Base-by-base conservation (phyloP, 495 filamentous ascomycete genomes). In the Aspergillus cavernicola region DNA sequence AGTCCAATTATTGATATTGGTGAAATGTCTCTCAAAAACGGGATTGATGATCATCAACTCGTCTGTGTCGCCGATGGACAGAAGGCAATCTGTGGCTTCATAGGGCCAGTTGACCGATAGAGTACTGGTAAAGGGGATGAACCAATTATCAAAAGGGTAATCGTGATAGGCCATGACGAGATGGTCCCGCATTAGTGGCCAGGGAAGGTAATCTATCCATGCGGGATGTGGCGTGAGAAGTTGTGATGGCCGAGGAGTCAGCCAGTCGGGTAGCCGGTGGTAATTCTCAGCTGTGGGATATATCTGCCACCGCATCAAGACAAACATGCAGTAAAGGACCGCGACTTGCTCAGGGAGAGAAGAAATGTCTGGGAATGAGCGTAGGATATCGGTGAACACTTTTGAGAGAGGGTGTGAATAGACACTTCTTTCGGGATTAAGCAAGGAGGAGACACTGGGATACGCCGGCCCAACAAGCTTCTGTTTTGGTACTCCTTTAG, bases 221-320 rank as follows among this genome's bases (percentile, higher is more conserved):
- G 77, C 76, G 0, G 88, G 85, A 67, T 95, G 89, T 1, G 79
- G 66, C 0, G 66, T 74, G 23, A 80, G 71, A 10, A 85, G 68
- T 64, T 92, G 88, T 8, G 74, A 73, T 0, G 79, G 71, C 2
- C 79, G 67, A 9, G 89, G 88, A 0, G 74, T 77, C 13, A 84
- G 64, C 81, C 82, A 91, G 1, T 80, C 68, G 0, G 89, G 88
- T 2, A 93, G 63, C 6, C 87, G 76, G 16, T 83, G 75, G 62
- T 86, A 90, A 67, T 88, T 91, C 56, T 87, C 85, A 39, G 71
- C 74, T 4, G 88, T 89, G 0, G 88, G 88, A 9, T 71, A 75
- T 19, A 95, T 83, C 60, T 85, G 83, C 88, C 88, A 95, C 2
- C 89, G 83, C 85, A 91, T 89, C 44, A 89, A 61, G 8, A 90